Evolutionary conservation across 805 yeast genomes (phyloP), one percentile per base, ranked within the genome.

Genomic region (Cyberlindnera misumaiensis): DNA sequence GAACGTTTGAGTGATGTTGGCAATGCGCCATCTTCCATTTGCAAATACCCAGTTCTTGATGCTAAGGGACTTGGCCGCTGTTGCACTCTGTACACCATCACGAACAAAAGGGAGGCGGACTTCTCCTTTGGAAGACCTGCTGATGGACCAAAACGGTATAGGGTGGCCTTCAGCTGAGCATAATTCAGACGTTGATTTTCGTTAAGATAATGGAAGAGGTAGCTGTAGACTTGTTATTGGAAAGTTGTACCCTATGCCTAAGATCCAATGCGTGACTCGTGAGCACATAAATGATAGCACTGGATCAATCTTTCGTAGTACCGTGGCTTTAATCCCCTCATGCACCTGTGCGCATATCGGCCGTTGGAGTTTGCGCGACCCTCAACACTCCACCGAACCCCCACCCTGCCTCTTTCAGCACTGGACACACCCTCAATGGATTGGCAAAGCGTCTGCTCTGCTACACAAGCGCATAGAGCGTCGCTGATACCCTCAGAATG

Each of bases 1-100:
- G 32, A 16, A n/a, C 43, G 55, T 29, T 38, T 56, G 18, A 41
- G 46, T 7, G 60, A 56, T 34, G 31, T 41, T 4, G 34, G 35
- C 22, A 44, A 46, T 15, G 28, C 31, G 3, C 52, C 53, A 13
- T 24, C 41, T 20, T 43, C 56, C 4, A 55, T 55, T 26, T 52
- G 53, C 30, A 44, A 49, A 26, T 37, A 17, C n/a, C 41, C 46
- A 4, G 25, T 16, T 3, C 42, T 36, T 3, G 47, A 38, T 13
- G 47, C 41, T 7, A 35, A 28, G n/a, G 58, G 56, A 2, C 26
- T 52, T 4, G 49, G 29, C 5, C 44, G 46, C 11, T 32, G 40
- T 30, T 25, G 36, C n/a, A 50, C 54, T 5, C 32, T 50, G 11
- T 50, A 48, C 38, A 48, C 52, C 11, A 48, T 50, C 16, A 34